A percentile compares a stretch with the other conserved stretches of the same genome.
These are phyloP conservation scores for Bipolaris sorokiniana DNA, from an alignment of 2,329 filamentous ascomycete genomes.

Conservation along the genomic window DNA sequence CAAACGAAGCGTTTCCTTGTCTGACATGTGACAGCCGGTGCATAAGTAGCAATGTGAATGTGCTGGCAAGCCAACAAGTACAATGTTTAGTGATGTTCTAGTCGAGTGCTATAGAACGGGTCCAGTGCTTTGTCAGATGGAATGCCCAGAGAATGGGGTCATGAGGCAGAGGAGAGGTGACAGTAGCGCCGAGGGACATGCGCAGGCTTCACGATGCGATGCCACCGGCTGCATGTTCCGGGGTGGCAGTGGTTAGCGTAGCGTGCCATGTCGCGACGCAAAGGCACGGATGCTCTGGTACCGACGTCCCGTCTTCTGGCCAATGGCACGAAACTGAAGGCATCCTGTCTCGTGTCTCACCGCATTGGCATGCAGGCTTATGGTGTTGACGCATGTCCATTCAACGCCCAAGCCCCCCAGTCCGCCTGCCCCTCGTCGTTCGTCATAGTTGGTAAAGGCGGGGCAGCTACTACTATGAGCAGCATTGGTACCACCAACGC, in stretches of 20 bases:
- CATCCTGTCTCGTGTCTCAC: constrained; percentile 3
- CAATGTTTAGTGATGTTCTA: too few relatives aligned
- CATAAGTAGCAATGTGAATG: not conserved
- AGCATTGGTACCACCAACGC: not conserved
- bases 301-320: constrained; percentile 7
- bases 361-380: constrained; percentile 19
- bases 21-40: too few relatives aligned
- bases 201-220: constrained; percentile 10
- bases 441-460: constrained; percentile 30
- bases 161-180: not conserved
- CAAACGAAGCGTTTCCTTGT: constrained; percentile 36
- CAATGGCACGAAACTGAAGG: constrained; percentile 10
- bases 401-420: constrained; percentile 13
- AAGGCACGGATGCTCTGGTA: not conserved
- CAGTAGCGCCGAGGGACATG: constrained; percentile 2
- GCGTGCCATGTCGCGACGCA: not conserved
- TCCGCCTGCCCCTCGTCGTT: constrained; percentile 23
- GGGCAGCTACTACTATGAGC: constrained; percentile 19
- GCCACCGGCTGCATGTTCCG: constrained; percentile 4
- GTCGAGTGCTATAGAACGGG: too few relatives aligned
- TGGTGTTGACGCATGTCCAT: constrained; percentile 22
- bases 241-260: constrained; percentile 22
- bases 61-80: too few relatives aligned
- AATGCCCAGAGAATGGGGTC: too few relatives aligned
- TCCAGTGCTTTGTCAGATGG: too few relatives aligned